These are phyloP conservation scores for Entelexis paramagnoliae DNA, from an alignment of 1,139 yeast species.

Conservation along the genomic window DNA sequence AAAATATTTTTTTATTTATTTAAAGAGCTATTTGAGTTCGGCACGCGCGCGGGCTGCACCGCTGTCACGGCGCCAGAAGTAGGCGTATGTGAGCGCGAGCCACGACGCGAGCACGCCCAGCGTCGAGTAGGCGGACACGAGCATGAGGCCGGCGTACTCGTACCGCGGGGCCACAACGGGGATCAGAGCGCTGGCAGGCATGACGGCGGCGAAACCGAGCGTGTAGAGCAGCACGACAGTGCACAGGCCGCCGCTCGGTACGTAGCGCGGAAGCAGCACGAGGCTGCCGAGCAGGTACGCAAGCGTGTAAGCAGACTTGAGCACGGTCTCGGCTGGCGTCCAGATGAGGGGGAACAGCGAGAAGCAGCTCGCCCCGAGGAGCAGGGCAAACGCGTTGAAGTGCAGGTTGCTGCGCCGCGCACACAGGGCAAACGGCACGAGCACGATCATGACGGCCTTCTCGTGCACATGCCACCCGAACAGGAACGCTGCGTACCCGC, in stretches of 20 bases:
- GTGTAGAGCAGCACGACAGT: constrained; percentile 44
- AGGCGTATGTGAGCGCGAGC: constrained; percentile 82
- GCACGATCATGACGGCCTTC: constrained; percentile 79
- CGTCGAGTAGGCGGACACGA: constrained; percentile 76
- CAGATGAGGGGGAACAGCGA: constrained; percentile 80
- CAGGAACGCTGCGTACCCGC: constrained; percentile 83
- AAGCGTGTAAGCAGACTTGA: constrained; percentile 68
- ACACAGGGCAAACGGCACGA: constrained; percentile 79
- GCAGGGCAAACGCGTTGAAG: constrained; percentile 44
- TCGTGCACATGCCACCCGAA: constrained; percentile 99
- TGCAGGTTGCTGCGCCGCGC: constrained; percentile 63
- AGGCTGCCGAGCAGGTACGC: constrained; percentile 66
- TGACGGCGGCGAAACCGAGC: constrained; percentile 57
- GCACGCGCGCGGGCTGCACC: too few relatives aligned
- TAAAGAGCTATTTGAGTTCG: too few relatives aligned
- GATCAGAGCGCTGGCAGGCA: constrained; percentile 44
- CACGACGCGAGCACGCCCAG: constrained; percentile 79
- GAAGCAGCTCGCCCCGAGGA: constrained; percentile 74
- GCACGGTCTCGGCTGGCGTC: constrained; percentile 67
- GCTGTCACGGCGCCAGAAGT: constrained; percentile 39
- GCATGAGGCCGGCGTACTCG: constrained; percentile 71
- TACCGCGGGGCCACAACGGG: constrained; percentile 40
- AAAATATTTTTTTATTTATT: too few relatives aligned
- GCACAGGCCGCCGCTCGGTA: constrained; percentile 46
- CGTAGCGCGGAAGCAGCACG: constrained; percentile 37